Evolutionary conservation across 768 basidiomycete species (phyloP), one percentile per base, ranked within the genome.

Genomic region (Pleurotus cornucopiae): DNA sequence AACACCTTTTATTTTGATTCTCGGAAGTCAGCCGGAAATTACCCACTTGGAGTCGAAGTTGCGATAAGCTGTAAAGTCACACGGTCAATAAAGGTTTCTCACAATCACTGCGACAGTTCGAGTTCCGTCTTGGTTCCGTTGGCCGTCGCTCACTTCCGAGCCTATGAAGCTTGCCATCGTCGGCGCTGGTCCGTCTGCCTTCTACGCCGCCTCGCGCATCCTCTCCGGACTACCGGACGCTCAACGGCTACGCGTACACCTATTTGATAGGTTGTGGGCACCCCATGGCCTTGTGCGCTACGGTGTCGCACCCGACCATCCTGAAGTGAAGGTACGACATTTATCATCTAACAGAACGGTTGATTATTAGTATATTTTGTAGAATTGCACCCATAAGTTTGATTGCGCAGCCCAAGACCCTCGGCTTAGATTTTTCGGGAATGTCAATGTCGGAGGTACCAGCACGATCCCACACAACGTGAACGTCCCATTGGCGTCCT

Each of bases 321-420:
- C 97, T 7, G 96, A 98, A 74, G 95, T 98, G 69, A 99, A 98
- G 83, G 96, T 71, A 61, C 67, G 74, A 34, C 30, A 11, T 34
- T 9, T 63, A 34, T 20, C 3, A 48, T 45, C 9, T 26, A 12
- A 14, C 25, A 44, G 44, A 26, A 21, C 46, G 38, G 20, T 21
- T 7, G 2, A 43, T 18, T 13, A 12, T 13, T 25, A 20, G 46
- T 55, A 34, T 11, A 34, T 34, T 47, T 60, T 55, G 39, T 46
- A 98, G 95, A 98, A 98, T 70, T 97, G 94, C 72, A 93, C 89
- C 20, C 84, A 96, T 72, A 98, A 96, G 75, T 98, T 99, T 62
- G 92, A 96, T 65, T 73, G 78, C 23, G 80, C 86, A 1, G 91
- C 93, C 0, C 60, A 69, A n/a, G 94, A 98, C 64, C 73, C 83